phyloP scores from a whole-genome alignment of 208 protist genomes.

The Trypanosoma melophagium region DNA sequence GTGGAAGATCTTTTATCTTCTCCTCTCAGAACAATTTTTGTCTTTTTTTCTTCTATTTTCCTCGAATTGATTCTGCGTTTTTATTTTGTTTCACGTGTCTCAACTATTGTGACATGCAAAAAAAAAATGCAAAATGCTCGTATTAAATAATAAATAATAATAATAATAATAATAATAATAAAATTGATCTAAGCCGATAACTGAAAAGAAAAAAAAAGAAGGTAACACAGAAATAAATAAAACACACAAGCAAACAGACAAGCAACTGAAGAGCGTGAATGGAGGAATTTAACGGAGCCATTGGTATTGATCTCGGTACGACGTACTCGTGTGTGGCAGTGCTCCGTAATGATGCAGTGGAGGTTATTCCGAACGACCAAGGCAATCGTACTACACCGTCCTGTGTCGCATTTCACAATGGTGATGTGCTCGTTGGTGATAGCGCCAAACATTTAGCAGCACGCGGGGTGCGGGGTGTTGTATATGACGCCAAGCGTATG shows the following conservation, averaged over 20 bases:
- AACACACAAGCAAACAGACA: no score
- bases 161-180: no score
- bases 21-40: background rate
- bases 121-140: no score
- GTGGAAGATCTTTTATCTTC: no score
- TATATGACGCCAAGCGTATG: slow-evolving; percentile 97
- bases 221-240: no score
- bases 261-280: background rate
- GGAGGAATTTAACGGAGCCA: slow-evolving; percentile 48
- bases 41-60: background rate
- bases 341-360: slow-evolving; percentile 92
- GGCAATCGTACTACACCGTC: slow-evolving; percentile 99
- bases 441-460: slow-evolving; percentile 91
- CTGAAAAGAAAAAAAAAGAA: no score
- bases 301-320: slow-evolving; percentile 93
- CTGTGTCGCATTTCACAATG: slow-evolving; percentile 98
- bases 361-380: slow-evolving; percentile 99
- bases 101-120: no score
- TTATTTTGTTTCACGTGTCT: background rate
- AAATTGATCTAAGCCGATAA: no score
- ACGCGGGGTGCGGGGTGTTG: slow-evolving; percentile 87
- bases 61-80: background rate
- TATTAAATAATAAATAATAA: no score
- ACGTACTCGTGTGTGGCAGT: slow-evolving; percentile 97
- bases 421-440: slow-evolving; percentile 95